Evolutionary conservation across 2,329 filamentous ascomycete species (phyloP).

Genomic region (Arthroderma uncinatum): DNA sequence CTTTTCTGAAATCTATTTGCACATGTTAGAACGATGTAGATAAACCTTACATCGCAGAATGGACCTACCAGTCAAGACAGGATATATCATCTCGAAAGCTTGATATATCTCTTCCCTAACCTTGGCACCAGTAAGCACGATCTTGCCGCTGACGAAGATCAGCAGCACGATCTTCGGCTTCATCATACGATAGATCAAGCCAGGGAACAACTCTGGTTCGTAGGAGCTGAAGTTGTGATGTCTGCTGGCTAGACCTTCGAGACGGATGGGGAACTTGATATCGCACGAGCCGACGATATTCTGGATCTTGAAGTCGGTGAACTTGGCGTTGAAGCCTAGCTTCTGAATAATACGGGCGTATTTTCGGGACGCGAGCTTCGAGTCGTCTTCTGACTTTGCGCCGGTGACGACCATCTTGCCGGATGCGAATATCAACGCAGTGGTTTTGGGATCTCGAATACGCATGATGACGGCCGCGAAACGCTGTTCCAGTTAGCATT

Average conservation of each 20-base stretch:
- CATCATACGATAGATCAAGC: conserved; percentile 99
- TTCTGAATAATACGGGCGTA: conserved; percentile 99
- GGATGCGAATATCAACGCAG: conserved; percentile 91
- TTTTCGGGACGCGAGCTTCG: conserved; percentile 91
- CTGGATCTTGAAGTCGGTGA: conserved; percentile 99
- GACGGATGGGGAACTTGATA: conserved; percentile 97
- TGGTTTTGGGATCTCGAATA: conserved; percentile 98
- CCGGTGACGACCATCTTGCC: conserved; percentile 99
- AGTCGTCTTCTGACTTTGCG: conserved; percentile 95
- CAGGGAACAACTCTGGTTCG: conserved; percentile 95
- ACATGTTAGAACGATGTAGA: conserved; percentile 18
- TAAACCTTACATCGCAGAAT: neutral
- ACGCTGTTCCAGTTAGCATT: conserved; percentile 53
- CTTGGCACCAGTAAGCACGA: conserved; percentile 93
- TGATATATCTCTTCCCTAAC: conserved; percentile 97
- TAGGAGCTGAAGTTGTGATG: conserved; percentile 99
- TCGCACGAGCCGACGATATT: conserved; percentile 98
- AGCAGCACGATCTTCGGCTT: conserved; percentile 97
- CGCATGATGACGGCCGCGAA: conserved; percentile 99
- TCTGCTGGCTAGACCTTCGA: conserved; percentile 88
- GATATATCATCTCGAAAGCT: conserved; percentile 94
- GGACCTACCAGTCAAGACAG: conserved; percentile 70
- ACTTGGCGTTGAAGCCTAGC: conserved; percentile 98
- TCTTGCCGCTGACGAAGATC: conserved; percentile 97
- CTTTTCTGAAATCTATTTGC: conserved; percentile 51